Evolutionary conservation across 164 flowering plant species (phyloP).

Genomic region (Chimonanthus praecox): DNA sequence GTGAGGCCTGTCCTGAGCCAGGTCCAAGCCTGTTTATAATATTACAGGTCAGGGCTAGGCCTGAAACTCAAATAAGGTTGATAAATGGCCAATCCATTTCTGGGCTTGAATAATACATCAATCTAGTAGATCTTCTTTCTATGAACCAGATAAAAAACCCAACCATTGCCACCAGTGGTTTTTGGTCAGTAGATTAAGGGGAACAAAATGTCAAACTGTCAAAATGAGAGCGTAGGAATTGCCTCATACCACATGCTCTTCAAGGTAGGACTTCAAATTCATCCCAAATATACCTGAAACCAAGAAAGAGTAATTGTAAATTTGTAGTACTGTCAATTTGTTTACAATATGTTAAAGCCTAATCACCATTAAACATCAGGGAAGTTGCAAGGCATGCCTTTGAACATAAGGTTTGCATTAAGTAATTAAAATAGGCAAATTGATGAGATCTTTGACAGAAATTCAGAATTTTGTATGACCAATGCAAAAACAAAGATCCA

Average conservation of each 20-base stretch:
- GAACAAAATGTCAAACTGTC: no score
- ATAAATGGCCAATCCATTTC: background rate
- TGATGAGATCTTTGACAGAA: background rate
- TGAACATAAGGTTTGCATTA: background rate
- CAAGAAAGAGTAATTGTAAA: background rate
- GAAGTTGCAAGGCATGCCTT: background rate
- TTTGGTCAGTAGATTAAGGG: no score
- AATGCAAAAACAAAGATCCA: background rate
- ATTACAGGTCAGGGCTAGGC: background rate
- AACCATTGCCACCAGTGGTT: background rate
- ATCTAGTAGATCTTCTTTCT: no score
- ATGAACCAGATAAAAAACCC: background rate
- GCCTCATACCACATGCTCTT: conserved; percentile 74
- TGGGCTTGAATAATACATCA: background rate
- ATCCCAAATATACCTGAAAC: conserved; percentile 95
- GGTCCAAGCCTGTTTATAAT: background rate
- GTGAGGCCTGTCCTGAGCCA: background rate
- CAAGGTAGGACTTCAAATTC: conserved; percentile 94
- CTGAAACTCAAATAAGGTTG: background rate
- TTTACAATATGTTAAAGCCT: background rate
- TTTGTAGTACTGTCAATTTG: background rate
- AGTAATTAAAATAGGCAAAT: background rate
- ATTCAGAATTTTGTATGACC: background rate
- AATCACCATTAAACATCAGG: background rate
- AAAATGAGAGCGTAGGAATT: background rate